Evolutionary conservation across 495 filamentous ascomycete species (phyloP).

Genomic region (Sabuloglossum arenarium): DNA sequence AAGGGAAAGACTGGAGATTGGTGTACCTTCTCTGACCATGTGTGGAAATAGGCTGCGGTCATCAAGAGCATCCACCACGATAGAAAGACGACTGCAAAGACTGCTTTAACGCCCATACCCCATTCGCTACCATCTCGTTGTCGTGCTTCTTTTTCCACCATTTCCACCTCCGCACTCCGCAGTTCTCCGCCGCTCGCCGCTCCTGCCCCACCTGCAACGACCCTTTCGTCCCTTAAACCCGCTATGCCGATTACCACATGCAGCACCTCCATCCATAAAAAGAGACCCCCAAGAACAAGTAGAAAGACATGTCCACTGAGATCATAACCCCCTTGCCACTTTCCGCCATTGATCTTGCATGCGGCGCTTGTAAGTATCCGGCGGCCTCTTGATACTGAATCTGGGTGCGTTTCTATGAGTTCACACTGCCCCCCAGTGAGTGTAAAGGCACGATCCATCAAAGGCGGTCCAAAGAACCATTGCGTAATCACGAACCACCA

Average conservation of each 20-base stretch:
- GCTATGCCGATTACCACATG: conserved; percentile 31
- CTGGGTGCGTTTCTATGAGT: conserved; percentile 11
- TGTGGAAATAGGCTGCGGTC: conserved; percentile 95
- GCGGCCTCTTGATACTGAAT: conserved; percentile 21
- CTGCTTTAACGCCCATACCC: conserved; percentile 25
- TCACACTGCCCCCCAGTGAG: conserved; percentile 63
- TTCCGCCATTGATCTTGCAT: conserved; percentile 61
- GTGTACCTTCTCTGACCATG: conserved; percentile 88
- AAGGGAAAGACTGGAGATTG: conserved; percentile 5
- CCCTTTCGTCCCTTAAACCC: conserved; percentile 29
- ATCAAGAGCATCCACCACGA: conserved; percentile 92
- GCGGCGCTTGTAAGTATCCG: conserved; percentile 49
- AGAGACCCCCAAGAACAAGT: conserved; percentile 59
- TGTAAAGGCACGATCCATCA: conserved; percentile 71
- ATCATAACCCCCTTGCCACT: conserved; percentile 80
- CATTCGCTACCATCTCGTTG: conserved; percentile 9
- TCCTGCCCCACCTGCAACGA: conserved; percentile 25
- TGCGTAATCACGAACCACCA: conserved; percentile 74
- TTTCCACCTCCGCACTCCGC: conserved; percentile 8
- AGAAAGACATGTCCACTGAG: conserved; percentile 90
- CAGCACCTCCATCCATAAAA: conserved; percentile 60
- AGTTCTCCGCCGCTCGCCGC: not conserved
- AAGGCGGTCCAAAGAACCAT: conserved; percentile 82
- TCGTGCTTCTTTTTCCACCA: conserved; percentile 15
- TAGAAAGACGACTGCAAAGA: conserved; percentile 33